Conservation (phyloP, 2,329 filamentous ascomycete genomes). For the Chaetomium olivaceum region DNA sequence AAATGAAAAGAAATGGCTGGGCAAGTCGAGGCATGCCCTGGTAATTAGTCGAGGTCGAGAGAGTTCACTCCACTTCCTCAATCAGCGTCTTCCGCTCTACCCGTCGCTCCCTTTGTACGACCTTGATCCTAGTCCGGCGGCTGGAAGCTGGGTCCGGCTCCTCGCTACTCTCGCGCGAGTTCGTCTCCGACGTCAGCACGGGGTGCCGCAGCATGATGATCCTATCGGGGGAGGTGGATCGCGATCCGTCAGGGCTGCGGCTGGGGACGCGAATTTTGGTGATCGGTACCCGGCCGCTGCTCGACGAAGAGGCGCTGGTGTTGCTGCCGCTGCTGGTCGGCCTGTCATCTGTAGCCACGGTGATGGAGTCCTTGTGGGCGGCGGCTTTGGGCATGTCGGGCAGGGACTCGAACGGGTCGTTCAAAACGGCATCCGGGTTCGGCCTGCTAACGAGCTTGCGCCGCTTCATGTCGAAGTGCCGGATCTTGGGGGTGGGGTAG, state of each 20-base stretch:
- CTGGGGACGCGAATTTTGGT: slow-evolving; percentile 28
- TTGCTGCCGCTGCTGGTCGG: slow-evolving; percentile 11
- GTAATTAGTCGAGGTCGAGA: neutral
- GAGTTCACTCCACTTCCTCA: slow-evolving; percentile 23
- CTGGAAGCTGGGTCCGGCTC: neutral
- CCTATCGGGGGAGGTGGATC: slow-evolving; percentile 19
- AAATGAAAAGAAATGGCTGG: neutral
- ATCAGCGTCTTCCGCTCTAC: slow-evolving; percentile 17
- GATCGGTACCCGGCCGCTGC: slow-evolving; percentile 20
- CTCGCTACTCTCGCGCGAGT: slow-evolving; percentile 14
- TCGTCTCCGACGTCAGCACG: slow-evolving; percentile 6
- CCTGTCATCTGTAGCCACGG: neutral
- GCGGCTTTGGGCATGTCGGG: neutral
- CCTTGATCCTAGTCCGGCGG: slow-evolving; percentile 12
- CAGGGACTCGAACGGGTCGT: slow-evolving; percentile 7
- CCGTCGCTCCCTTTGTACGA: slow-evolving; percentile 8
- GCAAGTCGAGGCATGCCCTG: neutral
- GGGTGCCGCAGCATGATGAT: slow-evolving; percentile 25
- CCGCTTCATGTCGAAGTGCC: slow-evolving; percentile 21
- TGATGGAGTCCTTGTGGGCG: neutral
- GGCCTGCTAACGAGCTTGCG: slow-evolving; percentile 15
- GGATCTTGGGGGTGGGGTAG: slow-evolving; percentile 13
- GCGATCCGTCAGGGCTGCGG: slow-evolving; percentile 21
- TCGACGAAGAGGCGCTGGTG: slow-evolving; percentile 14
- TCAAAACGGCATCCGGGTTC: slow-evolving; percentile 15